phyloP scores from a whole-genome alignment of 2,329 filamentous ascomycete species.

The Metarhizium sp. region DNA sequence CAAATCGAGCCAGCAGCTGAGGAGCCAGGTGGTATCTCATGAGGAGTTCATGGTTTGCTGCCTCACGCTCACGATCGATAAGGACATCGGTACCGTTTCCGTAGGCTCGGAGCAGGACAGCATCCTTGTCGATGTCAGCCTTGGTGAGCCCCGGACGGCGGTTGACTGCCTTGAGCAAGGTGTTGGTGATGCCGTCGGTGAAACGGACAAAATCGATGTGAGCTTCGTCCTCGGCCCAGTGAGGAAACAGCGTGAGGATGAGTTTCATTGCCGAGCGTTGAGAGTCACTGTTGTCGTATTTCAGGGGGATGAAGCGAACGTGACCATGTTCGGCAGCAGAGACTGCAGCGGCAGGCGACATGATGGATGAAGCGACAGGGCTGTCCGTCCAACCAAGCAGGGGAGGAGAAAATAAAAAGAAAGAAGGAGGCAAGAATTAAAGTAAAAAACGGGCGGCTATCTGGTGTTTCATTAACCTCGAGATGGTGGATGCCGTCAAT shows the following conservation, averaged over 20 bases:
- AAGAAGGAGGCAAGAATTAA: background rate
- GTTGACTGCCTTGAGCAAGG: slow-evolving; percentile 70
- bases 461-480: background rate
- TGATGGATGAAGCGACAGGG: slow-evolving; percentile 11
- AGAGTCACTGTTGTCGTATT: slow-evolving; percentile 69
- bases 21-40: slow-evolving; percentile 78
- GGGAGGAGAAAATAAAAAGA: background rate
- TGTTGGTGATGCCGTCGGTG: slow-evolving; percentile 98
- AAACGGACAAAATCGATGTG: slow-evolving; percentile 81
- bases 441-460: background rate
- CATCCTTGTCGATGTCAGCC: slow-evolving; percentile 68
- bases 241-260: slow-evolving; percentile 68
- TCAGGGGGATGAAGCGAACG: slow-evolving; percentile 60
- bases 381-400: background rate
- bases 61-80: slow-evolving; percentile 87
- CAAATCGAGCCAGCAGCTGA: slow-evolving; percentile 78
- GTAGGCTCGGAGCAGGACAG: slow-evolving; percentile 85
- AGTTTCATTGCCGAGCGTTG: slow-evolving; percentile 71
- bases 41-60: slow-evolving; percentile 74
- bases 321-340: slow-evolving; percentile 27
- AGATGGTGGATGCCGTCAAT: background rate
- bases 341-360: slow-evolving; percentile 23
- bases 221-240: slow-evolving; percentile 68
- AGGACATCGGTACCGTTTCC: slow-evolving; percentile 89
- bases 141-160: slow-evolving; percentile 57